Evolutionary conservation across 2,329 filamentous ascomycete species (phyloP).

Genomic region (Davidsoniella australis): DNA sequence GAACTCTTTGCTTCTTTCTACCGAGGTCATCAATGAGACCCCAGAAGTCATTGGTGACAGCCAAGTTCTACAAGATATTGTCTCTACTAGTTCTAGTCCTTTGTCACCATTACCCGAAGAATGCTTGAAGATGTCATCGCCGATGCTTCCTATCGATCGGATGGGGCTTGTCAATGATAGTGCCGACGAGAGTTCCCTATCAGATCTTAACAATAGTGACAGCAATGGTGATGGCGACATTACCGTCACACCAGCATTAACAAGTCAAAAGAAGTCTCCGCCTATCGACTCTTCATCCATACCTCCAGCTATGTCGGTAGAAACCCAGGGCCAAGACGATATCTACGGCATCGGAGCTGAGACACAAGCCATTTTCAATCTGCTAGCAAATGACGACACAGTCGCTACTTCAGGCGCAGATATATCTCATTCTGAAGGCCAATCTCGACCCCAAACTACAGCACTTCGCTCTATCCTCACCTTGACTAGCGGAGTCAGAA

Average conservation of each 20-base stretch:
- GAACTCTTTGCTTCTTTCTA: neutral
- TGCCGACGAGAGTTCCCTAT: neutral
- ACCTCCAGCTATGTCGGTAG: neutral
- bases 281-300: neutral
- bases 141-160: neutral
- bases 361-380: slow-evolving; percentile 15
- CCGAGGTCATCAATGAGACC: too few relatives aligned
- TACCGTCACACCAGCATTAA: neutral
- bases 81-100: neutral
- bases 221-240: neutral
- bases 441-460: neutral
- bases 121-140: neutral
- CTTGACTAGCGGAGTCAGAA: too few relatives aligned
- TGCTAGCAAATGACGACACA: neutral
- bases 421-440: neutral
- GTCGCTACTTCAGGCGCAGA: neutral
- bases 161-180: neutral
- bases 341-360: slow-evolving; percentile 18
- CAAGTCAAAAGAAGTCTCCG: neutral
- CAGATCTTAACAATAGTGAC: neutral
- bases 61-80: neutral
- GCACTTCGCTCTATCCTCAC: too few relatives aligned
- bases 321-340: slow-evolving; percentile 7
- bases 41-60: slow-evolving; percentile 1
- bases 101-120: neutral